A percentile compares a stretch with the other conserved stretches of the same genome.
Conservation (phyloP, 371 early-diverging fungal species). For the Lichtheimia ornata region DNA sequence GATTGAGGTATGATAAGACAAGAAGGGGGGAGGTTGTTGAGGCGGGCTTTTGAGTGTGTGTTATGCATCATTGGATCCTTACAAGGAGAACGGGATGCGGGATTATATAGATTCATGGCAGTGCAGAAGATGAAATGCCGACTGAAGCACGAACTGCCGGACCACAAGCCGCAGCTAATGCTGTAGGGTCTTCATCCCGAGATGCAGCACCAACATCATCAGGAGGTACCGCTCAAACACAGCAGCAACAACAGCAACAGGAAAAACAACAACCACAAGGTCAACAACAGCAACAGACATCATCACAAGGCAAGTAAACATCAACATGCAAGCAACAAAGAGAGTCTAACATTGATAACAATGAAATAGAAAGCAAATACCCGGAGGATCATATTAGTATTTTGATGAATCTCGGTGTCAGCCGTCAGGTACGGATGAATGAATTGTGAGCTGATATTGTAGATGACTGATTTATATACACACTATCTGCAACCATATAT, state of each 20-base stretch:
- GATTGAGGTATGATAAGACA: slow-evolving; percentile 38
- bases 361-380: slow-evolving; percentile 15
- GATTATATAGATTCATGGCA: slow-evolving; percentile 32
- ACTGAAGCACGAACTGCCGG: slow-evolving; percentile 39
- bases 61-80: neutral
- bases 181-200: slow-evolving; percentile 16
- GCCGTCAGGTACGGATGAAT: slow-evolving; percentile 31
- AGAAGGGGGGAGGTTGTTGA: slow-evolving; percentile 15
- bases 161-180: slow-evolving; percentile 27
- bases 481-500: slow-evolving; percentile 19
- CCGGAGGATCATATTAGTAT: slow-evolving; percentile 44
- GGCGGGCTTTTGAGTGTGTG: neutral
- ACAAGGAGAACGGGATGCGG: neutral
- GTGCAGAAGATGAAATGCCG: slow-evolving; percentile 44
- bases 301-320: neutral
- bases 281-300: slow-evolving; percentile 1
- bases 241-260: slow-evolving; percentile 1
- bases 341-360: neutral
- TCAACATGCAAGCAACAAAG: neutral
- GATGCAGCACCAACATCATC: slow-evolving; percentile 18
- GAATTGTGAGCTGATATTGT: neutral
- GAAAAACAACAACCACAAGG: neutral
- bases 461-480: neutral
- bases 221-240: slow-evolving; percentile 9
- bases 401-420: slow-evolving; percentile 45